A percentile compares a stretch with the other conserved stretches of the same genome.
These are phyloP conservation scores for Trebouxia sp. DNA, from an alignment of 139 green algal species.

Conservation along the genomic window DNA sequence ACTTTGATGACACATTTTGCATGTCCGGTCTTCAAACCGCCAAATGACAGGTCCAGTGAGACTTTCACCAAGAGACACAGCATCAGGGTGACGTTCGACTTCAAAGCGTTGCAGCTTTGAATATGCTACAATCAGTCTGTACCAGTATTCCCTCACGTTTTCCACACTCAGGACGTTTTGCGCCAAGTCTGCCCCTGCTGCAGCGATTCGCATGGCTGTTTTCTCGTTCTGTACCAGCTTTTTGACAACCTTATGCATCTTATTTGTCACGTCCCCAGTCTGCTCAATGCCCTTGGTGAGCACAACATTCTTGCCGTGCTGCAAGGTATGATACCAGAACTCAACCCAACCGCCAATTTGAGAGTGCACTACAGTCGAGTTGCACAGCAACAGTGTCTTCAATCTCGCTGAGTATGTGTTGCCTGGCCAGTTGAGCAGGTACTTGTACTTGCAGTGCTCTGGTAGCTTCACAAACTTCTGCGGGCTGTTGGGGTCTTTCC, in stretches of 20 bases:
- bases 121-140: not conserved
- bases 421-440: slow-evolving; percentile 15
- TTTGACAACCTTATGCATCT: slow-evolving; percentile 20
- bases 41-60: slow-evolving; percentile 8
- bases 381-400: slow-evolving; percentile 27
- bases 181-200: not conserved
- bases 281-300: slow-evolving; percentile 22
- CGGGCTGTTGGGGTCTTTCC: slow-evolving; percentile 9
- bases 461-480: slow-evolving; percentile 18
- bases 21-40: slow-evolving; percentile 15
- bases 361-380: slow-evolving; percentile 3
- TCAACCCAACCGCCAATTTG: slow-evolving; percentile 9
- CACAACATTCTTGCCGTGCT: slow-evolving; percentile 25
- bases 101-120: slow-evolving; percentile 23
- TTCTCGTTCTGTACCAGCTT: slow-evolving; percentile 5
- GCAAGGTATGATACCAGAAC: slow-evolving; percentile 18
- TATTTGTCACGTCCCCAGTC: not conserved
- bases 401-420: slow-evolving; percentile 20
- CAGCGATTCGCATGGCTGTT: slow-evolving; percentile 11
- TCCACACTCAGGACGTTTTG: slow-evolving; percentile 8
- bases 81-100: slow-evolving; percentile 2
- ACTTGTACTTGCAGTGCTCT: slow-evolving; percentile 12
- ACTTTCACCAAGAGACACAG: slow-evolving; percentile 10
- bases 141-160: slow-evolving; percentile 21
- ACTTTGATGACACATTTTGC: slow-evolving; percentile 4